phyloP scores from a whole-genome alignment of 257 asterid genomes.

The Nicotiana paniculata region DNA sequence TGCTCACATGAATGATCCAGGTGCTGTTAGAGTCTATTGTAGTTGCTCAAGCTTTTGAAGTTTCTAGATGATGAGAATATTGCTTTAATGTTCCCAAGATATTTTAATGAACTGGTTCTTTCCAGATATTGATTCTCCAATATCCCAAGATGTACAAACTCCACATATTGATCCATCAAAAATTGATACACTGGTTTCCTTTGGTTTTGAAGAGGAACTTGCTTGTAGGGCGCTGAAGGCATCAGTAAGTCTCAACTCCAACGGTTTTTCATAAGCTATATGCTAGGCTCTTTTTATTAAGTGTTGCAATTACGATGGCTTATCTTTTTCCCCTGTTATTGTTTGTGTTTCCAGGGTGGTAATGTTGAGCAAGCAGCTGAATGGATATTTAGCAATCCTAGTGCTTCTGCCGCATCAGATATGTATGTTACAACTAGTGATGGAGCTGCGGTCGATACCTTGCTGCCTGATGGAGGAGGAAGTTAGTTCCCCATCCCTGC shows the following conservation, averaged over 20 bases:
- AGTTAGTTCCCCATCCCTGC: slow-evolving; percentile 45
- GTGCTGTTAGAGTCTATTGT: slow-evolving; percentile 23
- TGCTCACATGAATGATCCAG: slow-evolving; percentile 83
- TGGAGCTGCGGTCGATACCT: slow-evolving; percentile 38
- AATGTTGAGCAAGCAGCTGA: slow-evolving; percentile 90
- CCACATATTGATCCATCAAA: slow-evolving; percentile 57
- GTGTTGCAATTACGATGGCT: no score
- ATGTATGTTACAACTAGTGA: slow-evolving; percentile 56
- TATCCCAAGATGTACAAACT: slow-evolving; percentile 33
- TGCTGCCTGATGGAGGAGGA: slow-evolving; percentile 92
- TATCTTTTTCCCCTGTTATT: background rate
- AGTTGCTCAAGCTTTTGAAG: background rate
- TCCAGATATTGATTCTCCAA: slow-evolving; percentile 74
- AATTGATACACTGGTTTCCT: slow-evolving; percentile 63
- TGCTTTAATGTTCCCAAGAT: background rate
- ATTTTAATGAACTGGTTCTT: background rate
- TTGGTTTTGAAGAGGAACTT: slow-evolving; percentile 84
- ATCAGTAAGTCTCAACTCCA: slow-evolving; percentile 43
- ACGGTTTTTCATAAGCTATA: background rate
- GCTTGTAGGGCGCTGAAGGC: slow-evolving; percentile 78
- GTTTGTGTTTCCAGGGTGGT: slow-evolving; percentile 52
- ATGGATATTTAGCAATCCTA: slow-evolving; percentile 75
- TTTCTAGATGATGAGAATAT: slow-evolving; percentile 9
- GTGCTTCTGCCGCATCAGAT: slow-evolving; percentile 37
- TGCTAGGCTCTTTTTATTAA: no score